A percentile compares a stretch with the other conserved stretches of the same genome.
These are phyloP conservation scores for Colletotrichum eleusines DNA, from an alignment of 2,329 filamentous ascomycete species.

Conservation along the genomic window DNA sequence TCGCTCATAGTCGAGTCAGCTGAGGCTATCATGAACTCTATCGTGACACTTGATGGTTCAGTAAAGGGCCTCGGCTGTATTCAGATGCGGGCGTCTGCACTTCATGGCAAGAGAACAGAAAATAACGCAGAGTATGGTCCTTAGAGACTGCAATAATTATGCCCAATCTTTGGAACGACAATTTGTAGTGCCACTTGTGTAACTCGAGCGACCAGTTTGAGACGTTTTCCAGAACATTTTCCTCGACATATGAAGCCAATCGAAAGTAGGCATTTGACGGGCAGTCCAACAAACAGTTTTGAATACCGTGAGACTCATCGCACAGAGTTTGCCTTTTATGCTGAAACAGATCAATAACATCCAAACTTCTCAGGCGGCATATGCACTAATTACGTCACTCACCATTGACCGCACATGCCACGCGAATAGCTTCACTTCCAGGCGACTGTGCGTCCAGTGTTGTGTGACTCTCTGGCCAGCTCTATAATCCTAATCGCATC, in stretches of 20 bases:
- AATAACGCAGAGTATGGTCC: rapidly evolving
- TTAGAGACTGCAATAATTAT: too few relatives aligned
- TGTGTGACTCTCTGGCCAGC: constrained; percentile 55
- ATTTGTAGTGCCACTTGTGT: neutral
- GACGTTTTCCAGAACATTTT: neutral
- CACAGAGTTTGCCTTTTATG: neutral
- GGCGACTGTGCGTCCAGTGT: constrained; percentile 48
- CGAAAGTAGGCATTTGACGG: neutral
- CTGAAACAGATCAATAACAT: neutral
- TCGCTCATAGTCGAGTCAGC: too few relatives aligned
- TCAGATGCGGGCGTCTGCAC: too few relatives aligned
- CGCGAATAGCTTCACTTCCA: constrained; percentile 42
- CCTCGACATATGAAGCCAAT: neutral
- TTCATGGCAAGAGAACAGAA: too few relatives aligned
- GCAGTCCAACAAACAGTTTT: neutral
- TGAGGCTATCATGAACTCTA: too few relatives aligned
- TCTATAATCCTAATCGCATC: constrained; percentile 56
- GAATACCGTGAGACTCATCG: neutral
- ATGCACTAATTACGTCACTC: neutral
- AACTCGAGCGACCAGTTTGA: neutral
- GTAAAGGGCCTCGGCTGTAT: too few relatives aligned
- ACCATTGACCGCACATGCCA: neutral
- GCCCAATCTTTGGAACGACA: too few relatives aligned
- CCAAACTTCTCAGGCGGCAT: neutral
- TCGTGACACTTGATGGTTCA: too few relatives aligned